Evolutionary conservation across 2,329 filamentous ascomycete species (phyloP).

Genomic region (Trichoderma lentiforme): DNA sequence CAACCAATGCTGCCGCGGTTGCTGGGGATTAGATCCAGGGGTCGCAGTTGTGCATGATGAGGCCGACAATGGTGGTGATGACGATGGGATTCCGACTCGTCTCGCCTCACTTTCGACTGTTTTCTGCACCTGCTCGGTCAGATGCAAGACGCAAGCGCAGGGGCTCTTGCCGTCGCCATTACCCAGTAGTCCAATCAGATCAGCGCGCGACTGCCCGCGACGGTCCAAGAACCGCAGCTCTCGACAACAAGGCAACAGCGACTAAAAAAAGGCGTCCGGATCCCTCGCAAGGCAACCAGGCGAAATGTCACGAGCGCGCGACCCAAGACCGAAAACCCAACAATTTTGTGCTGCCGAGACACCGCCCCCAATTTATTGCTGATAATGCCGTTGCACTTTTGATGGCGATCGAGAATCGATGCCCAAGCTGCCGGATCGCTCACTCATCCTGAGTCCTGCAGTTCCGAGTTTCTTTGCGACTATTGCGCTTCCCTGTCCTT

Average conservation of each 20-base stretch:
- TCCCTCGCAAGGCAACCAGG: constrained; percentile 9
- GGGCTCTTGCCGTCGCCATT: not conserved
- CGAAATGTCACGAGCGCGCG: constrained; percentile 2
- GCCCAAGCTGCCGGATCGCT: not conserved
- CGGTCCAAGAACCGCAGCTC: not conserved
- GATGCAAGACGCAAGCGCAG: not conserved
- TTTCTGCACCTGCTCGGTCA: constrained; percentile 13
- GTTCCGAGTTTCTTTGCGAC: not conserved
- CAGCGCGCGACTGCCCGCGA: not conserved
- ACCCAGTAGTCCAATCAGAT: constrained; percentile 20
- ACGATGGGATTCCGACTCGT: not conserved
- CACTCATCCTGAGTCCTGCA: not conserved
- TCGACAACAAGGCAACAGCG: constrained; percentile 14
- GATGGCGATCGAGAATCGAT: not conserved
- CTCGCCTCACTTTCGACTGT: not conserved
- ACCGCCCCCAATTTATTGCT: not conserved
- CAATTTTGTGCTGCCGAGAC: not conserved
- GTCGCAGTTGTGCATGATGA: not conserved
- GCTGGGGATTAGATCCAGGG: not conserved
- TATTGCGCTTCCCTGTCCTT: too few species aligned
- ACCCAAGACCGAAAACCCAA: constrained; percentile 13
- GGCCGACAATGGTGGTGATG: not conserved
- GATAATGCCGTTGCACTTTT: not conserved
- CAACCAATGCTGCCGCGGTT: not conserved
- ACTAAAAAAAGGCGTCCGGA: not conserved